Conservation (phyloP, 139 green algal genomes). For the Marvania coccoides region DNA sequence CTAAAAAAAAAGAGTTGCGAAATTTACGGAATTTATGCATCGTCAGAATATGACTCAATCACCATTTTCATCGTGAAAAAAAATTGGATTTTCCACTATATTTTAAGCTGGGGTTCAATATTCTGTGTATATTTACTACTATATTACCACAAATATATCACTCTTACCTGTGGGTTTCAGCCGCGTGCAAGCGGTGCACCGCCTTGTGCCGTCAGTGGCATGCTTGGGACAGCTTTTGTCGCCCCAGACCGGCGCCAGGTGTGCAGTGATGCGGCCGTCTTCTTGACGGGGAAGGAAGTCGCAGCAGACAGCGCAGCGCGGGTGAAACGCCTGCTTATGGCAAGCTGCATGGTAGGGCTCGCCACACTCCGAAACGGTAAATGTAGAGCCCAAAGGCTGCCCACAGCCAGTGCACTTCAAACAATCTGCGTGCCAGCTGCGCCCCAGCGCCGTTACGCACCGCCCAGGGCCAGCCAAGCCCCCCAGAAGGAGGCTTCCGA, state of each 20-base stretch:
- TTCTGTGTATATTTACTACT: too few relatives aligned
- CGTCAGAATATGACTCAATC: too few relatives aligned
- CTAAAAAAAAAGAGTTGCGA: too few relatives aligned
- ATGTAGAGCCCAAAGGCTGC: conserved; percentile 23
- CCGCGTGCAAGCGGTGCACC: conserved; percentile 60
- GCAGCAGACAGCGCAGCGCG: conserved; percentile 53
- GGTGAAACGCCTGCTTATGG: conserved; percentile 36
- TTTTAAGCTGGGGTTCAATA: too few relatives aligned
- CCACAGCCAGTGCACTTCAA: conserved; percentile 44
- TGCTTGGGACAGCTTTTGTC: conserved; percentile 53
- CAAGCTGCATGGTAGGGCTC: conserved; percentile 45
- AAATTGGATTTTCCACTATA: too few relatives aligned
- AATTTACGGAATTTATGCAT: too few relatives aligned
- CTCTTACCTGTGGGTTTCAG: conserved; percentile 30
- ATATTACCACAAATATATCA: too few relatives aligned
- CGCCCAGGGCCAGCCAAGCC: conserved; percentile 6
- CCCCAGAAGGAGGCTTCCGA: too few relatives aligned
- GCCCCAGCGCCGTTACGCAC: conserved; percentile 24
- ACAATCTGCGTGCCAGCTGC: conserved; percentile 41
- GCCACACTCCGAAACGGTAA: conserved; percentile 6
- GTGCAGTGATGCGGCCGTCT: conserved; percentile 37
- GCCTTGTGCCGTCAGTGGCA: conserved; percentile 34
- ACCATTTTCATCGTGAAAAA: too few relatives aligned
- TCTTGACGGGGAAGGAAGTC: conserved; percentile 31
- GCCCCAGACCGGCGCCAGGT: conserved; percentile 56